These are phyloP conservation scores for Cryptosporidium viatorum DNA, from an alignment of 169 alveolate genomes.

Conservation along the genomic window DNA sequence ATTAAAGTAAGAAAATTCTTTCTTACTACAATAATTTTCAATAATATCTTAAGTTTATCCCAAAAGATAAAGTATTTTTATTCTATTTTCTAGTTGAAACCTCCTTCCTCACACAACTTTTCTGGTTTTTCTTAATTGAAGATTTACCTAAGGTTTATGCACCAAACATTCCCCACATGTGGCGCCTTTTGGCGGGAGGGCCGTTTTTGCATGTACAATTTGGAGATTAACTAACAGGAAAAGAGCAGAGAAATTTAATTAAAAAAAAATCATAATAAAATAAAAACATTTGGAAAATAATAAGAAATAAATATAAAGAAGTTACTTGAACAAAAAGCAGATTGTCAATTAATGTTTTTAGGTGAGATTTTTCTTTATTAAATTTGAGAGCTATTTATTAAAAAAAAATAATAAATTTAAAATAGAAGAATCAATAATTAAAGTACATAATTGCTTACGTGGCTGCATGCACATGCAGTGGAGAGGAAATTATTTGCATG, in stretches of 20 bases:
- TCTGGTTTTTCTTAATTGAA: neutral
- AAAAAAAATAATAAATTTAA: too few relatives aligned
- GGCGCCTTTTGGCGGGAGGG: conserved; percentile 16
- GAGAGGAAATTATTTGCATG: neutral
- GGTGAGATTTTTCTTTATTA: too few relatives aligned
- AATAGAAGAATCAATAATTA: neutral
- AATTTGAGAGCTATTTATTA: too few relatives aligned
- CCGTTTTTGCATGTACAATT: conserved; percentile 14
- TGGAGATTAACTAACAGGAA: conserved; percentile 1
- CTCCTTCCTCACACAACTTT: neutral
- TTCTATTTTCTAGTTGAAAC: neutral
- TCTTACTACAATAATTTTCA: too few relatives aligned
- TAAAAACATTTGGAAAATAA: neutral
- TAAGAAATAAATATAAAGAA: neutral
- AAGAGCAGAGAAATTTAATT: neutral
- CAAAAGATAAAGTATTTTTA: too few relatives aligned
- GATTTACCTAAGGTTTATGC: neutral
- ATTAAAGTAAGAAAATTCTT: too few relatives aligned
- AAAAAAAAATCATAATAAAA: neutral
- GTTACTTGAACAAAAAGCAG: neutral
- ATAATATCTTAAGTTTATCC: neutral
- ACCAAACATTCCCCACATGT: neutral
- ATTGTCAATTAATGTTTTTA: too few relatives aligned
- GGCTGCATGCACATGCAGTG: conserved; percentile 19
- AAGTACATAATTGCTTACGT: neutral